These are phyloP conservation scores for Aspergillus egyptiacus DNA, from an alignment of 495 filamentous ascomycete species.

Conservation along the genomic window DNA sequence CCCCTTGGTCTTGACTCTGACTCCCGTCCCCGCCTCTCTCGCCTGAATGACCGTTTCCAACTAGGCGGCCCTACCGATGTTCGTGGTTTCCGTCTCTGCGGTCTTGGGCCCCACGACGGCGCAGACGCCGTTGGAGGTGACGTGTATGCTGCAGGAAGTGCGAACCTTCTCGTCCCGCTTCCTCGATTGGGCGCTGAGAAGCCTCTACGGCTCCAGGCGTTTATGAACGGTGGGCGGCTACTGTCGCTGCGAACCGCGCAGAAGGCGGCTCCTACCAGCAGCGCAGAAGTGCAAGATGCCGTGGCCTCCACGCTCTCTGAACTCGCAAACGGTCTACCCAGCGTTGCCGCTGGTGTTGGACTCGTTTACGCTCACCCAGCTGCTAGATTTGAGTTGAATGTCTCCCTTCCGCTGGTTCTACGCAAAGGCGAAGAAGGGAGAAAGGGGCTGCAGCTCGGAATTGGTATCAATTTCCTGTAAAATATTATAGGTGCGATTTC, in stretches of 20 bases:
- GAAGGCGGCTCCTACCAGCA: constrained; percentile 46
- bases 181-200: constrained; percentile 70
- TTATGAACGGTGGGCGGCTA: constrained; percentile 83
- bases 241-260: constrained; percentile 62
- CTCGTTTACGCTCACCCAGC: constrained; percentile 89
- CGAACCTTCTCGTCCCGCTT: constrained; percentile 76
- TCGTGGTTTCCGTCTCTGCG: constrained; percentile 83
- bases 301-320: constrained; percentile 53
- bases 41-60: constrained; percentile 89
- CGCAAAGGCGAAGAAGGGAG: constrained; percentile 76
- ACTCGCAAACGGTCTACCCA: constrained; percentile 70
- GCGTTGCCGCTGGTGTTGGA: constrained; percentile 79
- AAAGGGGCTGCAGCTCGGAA: constrained; percentile 87
- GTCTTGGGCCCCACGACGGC: constrained; percentile 82
- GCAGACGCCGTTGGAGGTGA: constrained; percentile 84
- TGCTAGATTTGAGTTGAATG: constrained; percentile 92
- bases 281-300: constrained; percentile 47
- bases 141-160: constrained; percentile 79
- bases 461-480: constrained; percentile 91
- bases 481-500: constrained; percentile 8
- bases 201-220: constrained; percentile 82
- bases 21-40: constrained; percentile 53
- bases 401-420: constrained; percentile 77
- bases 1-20: constrained; percentile 52
- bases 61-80: constrained; percentile 94